phyloP scores from a whole-genome alignment of 306 rosid species.

The Acacia confusa region DNA sequence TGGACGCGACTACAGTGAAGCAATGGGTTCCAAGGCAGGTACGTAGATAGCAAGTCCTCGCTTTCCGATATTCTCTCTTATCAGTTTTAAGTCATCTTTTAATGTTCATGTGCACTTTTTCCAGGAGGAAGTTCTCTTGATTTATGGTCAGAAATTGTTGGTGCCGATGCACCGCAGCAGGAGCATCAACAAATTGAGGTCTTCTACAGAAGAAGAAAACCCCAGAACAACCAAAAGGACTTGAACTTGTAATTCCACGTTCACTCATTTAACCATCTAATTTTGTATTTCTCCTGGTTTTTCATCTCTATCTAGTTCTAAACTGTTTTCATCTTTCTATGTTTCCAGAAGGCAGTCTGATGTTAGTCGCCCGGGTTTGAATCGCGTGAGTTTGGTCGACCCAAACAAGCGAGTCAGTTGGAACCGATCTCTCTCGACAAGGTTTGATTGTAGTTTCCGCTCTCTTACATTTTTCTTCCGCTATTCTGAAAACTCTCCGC shows the following conservation, averaged over 20 bases:
- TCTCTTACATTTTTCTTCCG: not conserved
- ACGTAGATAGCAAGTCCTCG: not conserved
- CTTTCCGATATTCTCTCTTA: not conserved
- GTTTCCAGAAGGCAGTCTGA: constrained; percentile 39
- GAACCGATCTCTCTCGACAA: constrained; percentile 85
- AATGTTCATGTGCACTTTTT: not conserved
- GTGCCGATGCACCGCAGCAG: constrained; percentile 33
- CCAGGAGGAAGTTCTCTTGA: constrained; percentile 37
- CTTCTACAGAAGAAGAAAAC: constrained; percentile 64
- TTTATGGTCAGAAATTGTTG: constrained; percentile 63
- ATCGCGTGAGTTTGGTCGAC: constrained; percentile 58
- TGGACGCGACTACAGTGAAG: not conserved
- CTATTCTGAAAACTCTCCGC: not conserved
- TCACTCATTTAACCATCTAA: not conserved
- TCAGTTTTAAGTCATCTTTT: not conserved
- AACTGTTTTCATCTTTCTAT: constrained; percentile 1
- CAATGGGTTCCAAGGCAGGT: constrained; percentile 51
- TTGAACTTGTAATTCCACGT: constrained; percentile 37
- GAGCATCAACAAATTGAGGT: constrained; percentile 37
- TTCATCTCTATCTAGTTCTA: not conserved
- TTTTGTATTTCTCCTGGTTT: not conserved
- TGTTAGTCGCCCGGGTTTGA: constrained; percentile 22
- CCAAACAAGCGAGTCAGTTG: constrained; percentile 75
- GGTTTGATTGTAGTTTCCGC: constrained; percentile 42
- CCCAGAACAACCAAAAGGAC: constrained; percentile 30